Base-by-base conservation (phyloP, 371 early-diverging fungal genomes). In the Rhizopus microsporus region DNA sequence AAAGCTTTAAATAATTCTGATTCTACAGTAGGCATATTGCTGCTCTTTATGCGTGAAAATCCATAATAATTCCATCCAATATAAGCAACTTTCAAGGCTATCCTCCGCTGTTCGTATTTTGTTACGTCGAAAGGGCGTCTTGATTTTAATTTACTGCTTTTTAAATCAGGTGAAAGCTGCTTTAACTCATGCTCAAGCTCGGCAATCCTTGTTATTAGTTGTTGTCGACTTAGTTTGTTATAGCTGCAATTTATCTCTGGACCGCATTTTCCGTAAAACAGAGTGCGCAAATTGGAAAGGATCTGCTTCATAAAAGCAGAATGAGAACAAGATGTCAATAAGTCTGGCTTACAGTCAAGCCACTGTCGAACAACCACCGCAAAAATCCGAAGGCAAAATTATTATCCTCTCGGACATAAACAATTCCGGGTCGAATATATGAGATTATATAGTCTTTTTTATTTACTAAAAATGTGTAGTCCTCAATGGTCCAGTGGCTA, bases 31-130 rank as follows among this genome's bases (percentile, higher is more conserved):
- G 86, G 84, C 6, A 78, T 56, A 4, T 49, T 56, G 16, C 59
- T 73, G 47, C 78, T 72, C 34, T 77, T 62, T 1, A 67, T 69
- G 52, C 89, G 90, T 7, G 96, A 93, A 63, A 98, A 87, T 13
- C 97, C 98, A 60, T 82, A 81, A 74, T 97, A 98, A 40, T 87
- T 80, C 91, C 92, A 92, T 3, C 97, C 98, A 56, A 96, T 77
- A 73, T 98, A 98, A 23, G 93, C 89, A 39, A 97, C 79, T 65
- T 88, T 90, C 49, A 97, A 78, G 8, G 96, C 96, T 34, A 97
- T 83, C 35, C 83, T 85, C 39, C 94, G 88, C 56, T 86, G 82
- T 12, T 84, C 67, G 59, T 92, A 91, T 57, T 83, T 80, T 30
- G 74, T 59, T 72, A 94, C 93, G 62, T 96, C 91, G 63, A 96